These are phyloP conservation scores for Phytomonas sp. DNA, from an alignment of 208 protist species.

Conservation along the genomic window DNA sequence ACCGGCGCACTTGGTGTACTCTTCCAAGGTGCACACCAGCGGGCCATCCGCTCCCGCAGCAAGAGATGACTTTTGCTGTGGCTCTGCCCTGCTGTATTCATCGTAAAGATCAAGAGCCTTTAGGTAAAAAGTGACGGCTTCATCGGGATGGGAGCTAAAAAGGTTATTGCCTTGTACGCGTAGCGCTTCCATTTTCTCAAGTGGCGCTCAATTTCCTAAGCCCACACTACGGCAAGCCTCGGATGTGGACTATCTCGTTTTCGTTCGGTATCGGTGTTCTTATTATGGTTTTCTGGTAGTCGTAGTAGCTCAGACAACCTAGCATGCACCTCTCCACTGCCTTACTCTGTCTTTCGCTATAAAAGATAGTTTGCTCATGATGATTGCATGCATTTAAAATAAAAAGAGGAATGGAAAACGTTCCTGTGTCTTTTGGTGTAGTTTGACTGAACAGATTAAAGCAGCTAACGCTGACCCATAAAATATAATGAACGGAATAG, in stretches of 20 bases:
- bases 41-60: conserved; percentile 6
- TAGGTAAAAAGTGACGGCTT: conserved; percentile 42
- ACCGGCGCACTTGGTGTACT: conserved; percentile 73
- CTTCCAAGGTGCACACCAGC: conserved; percentile 33
- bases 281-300: not conserved
- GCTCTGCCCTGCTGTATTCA: conserved; percentile 7
- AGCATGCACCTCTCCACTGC: not conserved
- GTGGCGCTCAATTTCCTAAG: not conserved
- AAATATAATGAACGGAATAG: not conserved
- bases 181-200: conserved; percentile 49
- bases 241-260: conserved; percentile 2
- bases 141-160: conserved; percentile 37
- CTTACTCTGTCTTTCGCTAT: not conserved
- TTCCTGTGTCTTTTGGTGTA: not conserved
- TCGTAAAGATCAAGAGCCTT: conserved; percentile 49
- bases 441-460: not conserved
- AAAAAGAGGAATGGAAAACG: conserved; percentile 10
- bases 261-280: not conserved
- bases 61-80: not conserved
- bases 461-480: not conserved
- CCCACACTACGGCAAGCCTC: not conserved
- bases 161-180: conserved; percentile 55
- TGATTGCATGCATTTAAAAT: not conserved
- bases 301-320: not conserved
- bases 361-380: not conserved